Evolutionary conservation across 1,139 yeast genomes (phyloP), one percentile per base, ranked within the genome.

Genomic region (Ogataea hybrid): DNA sequence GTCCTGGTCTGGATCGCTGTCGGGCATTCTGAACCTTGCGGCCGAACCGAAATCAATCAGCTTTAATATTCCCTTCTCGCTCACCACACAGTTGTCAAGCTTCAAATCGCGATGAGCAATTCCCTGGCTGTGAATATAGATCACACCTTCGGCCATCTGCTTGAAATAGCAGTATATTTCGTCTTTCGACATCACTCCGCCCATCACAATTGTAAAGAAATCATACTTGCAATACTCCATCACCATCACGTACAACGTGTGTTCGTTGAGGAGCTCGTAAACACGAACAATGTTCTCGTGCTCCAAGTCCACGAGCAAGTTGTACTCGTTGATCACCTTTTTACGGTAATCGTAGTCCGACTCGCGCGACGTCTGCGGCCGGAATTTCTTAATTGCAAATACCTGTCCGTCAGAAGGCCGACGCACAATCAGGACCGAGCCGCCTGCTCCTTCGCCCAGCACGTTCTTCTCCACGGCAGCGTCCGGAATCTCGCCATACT

Each of bases 31-130:
- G 35, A 81, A 83, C 29, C 78, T 79, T 9, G 81, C 83, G 0
- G 90, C 86, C 3, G 86, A 79, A 2, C 94, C 94, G 62, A 83
- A 84, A 65, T 84, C 94, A 46, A 84, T 81, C 46, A 84, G 62
- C 59, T 84, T 84, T 41, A 84, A 64, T 10, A 83, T 71, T 2
- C 92, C 92, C 17, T 71, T 59, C 2, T 58, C 53, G 37, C 71
- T 74, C n/a, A 84, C 88, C 44, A 84, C 89, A 61, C 92, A 84
- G 59, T 84, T 84, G 60, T 84, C 94, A 40, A 84, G 63, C 57
- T 84, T 84, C 53, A 84, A 69, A 59, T 84, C 94, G 38, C 94
- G 68, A 62, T 84, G 94, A 0, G 92, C 87, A 35, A 84, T 67
- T 0, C 92, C 92, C 61, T 77, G 69, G 4, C 70, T 63, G 59